These are phyloP conservation scores for Protomyces inouyei DNA, from an alignment of 1,139 yeast genomes.

Conservation along the genomic window DNA sequence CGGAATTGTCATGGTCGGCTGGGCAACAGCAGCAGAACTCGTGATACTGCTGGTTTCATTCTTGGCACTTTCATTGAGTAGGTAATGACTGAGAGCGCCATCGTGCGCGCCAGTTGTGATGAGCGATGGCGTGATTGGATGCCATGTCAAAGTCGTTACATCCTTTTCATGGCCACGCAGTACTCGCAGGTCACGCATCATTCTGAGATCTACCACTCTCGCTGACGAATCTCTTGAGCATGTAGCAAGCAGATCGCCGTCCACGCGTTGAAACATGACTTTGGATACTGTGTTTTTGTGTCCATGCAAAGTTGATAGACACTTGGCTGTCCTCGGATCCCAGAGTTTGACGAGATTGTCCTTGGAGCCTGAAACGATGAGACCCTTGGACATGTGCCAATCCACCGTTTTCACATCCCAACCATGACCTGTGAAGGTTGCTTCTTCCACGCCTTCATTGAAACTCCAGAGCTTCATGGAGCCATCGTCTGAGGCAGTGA, in stretches of 20 bases:
- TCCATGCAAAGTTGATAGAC: slow-evolving; percentile 78
- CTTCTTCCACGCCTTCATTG: slow-evolving; percentile 80
- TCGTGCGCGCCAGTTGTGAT: slow-evolving; percentile 84
- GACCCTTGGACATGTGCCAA: slow-evolving; percentile 89
- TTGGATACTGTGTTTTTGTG: slow-evolving; percentile 89
- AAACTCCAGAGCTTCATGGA: slow-evolving; percentile 90
- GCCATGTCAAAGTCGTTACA: slow-evolving; percentile 83
- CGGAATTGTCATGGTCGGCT: slow-evolving; percentile 53
- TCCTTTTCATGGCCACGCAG: slow-evolving; percentile 80
- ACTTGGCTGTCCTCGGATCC: slow-evolving; percentile 84
- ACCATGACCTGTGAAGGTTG: slow-evolving; percentile 81
- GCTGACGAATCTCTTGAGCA: slow-evolving; percentile 86
- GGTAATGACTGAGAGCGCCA: slow-evolving; percentile 77
- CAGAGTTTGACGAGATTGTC: slow-evolving; percentile 88
- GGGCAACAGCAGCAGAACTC: slow-evolving; percentile 29
- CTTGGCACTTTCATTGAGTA: slow-evolving; percentile 47
- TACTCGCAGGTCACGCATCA: slow-evolving; percentile 69
- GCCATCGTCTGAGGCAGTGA: slow-evolving; percentile 72
- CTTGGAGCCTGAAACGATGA: slow-evolving; percentile 65
- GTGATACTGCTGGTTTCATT: slow-evolving; percentile 28
- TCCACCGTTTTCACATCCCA: slow-evolving; percentile 98
- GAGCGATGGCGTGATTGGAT: slow-evolving; percentile 77
- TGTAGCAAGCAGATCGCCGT: slow-evolving; percentile 72
- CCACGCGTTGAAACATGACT: slow-evolving; percentile 67
- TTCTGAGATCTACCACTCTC: slow-evolving; percentile 77